Evolutionary conservation across 2,329 filamentous ascomycete species (phyloP).

Genomic region (Nothopassalora personata): DNA sequence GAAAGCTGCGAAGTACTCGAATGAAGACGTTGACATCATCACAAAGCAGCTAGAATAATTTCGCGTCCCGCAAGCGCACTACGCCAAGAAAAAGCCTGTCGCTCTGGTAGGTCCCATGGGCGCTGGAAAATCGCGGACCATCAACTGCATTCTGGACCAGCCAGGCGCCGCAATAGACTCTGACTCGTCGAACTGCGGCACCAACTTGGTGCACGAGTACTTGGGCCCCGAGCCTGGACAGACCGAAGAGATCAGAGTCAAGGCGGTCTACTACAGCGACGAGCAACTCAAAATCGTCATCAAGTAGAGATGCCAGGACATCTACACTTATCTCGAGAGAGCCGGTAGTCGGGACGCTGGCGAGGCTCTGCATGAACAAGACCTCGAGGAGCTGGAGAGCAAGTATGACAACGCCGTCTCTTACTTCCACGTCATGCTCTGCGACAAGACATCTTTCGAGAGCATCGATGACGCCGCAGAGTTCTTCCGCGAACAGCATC

Average conservation of each 20-base stretch:
- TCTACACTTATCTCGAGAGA: too few relatives aligned
- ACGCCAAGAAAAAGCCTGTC: background rate
- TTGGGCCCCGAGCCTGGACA: background rate
- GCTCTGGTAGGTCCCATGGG: background rate
- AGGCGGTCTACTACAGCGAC: background rate
- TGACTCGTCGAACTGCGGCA: background rate
- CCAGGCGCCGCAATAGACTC: background rate
- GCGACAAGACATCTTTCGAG: too few relatives aligned
- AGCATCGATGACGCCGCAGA: too few relatives aligned
- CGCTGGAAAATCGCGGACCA: background rate
- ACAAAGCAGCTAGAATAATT: background rate
- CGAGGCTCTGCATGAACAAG: background rate
- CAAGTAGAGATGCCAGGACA: background rate
- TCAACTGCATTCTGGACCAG: background rate
- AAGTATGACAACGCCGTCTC: too few relatives aligned
- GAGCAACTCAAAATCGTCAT: background rate
- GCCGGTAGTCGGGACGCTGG: background rate
- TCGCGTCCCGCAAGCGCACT: background rate
- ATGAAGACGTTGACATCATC: background rate
- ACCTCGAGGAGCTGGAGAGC: too few relatives aligned
- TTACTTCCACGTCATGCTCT: too few relatives aligned
- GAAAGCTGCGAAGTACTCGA: background rate
- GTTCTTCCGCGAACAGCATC: too few relatives aligned
- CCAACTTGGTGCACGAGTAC: background rate
- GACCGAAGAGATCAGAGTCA: background rate